Evolutionary conservation across 2,329 filamentous ascomycete genomes (phyloP), one percentile per base, ranked within the genome.

Genomic region (Dothistroma septosporum): DNA sequence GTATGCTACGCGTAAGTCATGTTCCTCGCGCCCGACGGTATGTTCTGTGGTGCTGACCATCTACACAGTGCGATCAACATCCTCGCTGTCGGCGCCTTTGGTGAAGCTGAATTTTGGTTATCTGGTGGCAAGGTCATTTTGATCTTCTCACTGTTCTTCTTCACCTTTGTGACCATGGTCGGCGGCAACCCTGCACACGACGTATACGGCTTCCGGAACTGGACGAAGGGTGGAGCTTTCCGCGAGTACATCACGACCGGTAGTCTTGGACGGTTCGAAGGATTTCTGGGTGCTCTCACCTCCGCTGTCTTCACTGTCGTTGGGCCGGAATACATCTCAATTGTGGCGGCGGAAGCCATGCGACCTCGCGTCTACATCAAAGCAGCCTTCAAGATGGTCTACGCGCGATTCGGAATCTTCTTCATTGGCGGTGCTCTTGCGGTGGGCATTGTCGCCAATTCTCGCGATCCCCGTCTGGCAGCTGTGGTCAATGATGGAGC

Each of bases 41-140:
- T 16, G 41, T 44, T 5, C 41, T 44, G 41, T 5, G n/a, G 8
- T 16, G n/a, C 41, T 44, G 14, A 44, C 41, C 7, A 44, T 44
- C 28, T 4, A 50, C 10, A 33, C 53, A 71, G 64, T 46, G 55
- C 77, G 48, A 78, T 78, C 67, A 81, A 80, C 64, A 44, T 79
- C 19, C 69, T 79, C n/a, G 76, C 78, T 44, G 78, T 80, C 49
- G 71, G 75, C 33, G 75, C 73, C 1, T 81, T 77, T 57, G 79
- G 78, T 22, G 77, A 79, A 61, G 73, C 69, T 37, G 74, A 76
- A 56, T 75, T 74, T 60, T 87, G 82, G 82, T 77, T 86, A 2
- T 82, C 83, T 2, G 76, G 75, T 44, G 76, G 76, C 66, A 80
- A 81, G 64, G 76, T 80, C 58, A 58, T 80, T 37, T 63, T 80